Evolutionary conservation across 1,139 yeast genomes (phyloP).

Genomic region (Schizosaccharomyces versatilis): DNA sequence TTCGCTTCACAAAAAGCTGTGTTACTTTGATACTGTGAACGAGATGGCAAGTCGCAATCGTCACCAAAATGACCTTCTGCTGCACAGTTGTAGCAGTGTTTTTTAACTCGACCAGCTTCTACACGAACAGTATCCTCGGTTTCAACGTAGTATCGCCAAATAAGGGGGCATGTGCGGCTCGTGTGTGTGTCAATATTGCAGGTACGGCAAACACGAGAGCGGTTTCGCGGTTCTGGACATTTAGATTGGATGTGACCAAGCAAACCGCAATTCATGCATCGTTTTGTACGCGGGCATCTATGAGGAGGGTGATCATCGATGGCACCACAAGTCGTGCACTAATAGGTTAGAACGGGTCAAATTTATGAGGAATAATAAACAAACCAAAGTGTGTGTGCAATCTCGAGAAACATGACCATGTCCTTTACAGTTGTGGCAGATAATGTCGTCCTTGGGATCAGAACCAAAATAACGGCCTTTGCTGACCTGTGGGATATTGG

Average conservation of each 20-base stretch:
- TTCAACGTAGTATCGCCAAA: not conserved
- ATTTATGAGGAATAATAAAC: not conserved
- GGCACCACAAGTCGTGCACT: constrained; percentile 1
- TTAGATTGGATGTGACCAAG: not conserved
- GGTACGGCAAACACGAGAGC: not conserved
- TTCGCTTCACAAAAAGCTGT: not conserved
- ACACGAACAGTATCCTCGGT: not conserved
- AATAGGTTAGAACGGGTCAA: not conserved
- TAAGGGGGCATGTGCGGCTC: not conserved
- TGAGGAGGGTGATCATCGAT: not conserved
- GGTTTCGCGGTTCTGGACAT: not conserved
- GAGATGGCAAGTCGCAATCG: constrained; percentile 1
- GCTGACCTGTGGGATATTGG: not conserved
- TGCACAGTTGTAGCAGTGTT: constrained; percentile 2
- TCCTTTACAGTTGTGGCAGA: constrained; percentile 2
- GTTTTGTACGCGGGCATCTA: not conserved
- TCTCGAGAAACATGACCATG: not conserved
- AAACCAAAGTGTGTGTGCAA: not conserved
- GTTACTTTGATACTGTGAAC: not conserved
- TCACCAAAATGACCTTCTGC: constrained; percentile 1
- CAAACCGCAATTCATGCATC: constrained; percentile 1
- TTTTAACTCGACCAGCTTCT: not conserved
- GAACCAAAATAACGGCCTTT: not conserved
- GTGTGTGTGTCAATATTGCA: not conserved
- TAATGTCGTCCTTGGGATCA: not conserved